These are phyloP conservation scores for Aspergillus terreus DNA, from an alignment of 2,329 filamentous ascomycete species.

Conservation along the genomic window DNA sequence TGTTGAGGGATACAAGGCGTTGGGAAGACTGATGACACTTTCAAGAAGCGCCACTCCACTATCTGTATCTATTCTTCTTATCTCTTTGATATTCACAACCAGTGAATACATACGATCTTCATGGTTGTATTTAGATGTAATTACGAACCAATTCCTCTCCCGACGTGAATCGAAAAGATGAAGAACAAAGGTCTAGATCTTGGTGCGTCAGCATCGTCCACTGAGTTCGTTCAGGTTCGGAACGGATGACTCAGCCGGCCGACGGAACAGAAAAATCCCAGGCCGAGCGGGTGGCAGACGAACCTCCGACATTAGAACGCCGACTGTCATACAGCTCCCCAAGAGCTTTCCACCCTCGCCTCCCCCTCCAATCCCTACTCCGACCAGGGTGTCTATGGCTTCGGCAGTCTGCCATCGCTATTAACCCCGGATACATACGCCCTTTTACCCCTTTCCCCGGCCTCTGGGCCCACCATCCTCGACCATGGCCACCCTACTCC, in stretches of 20 bases:
- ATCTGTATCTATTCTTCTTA: not conserved
- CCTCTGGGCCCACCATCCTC: conserved; percentile 34
- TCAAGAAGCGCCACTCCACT: conserved; percentile 5
- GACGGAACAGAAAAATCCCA: conserved; percentile 29
- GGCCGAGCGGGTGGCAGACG: conserved; percentile 15
- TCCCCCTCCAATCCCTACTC: conserved; percentile 6
- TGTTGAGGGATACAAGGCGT: conserved; percentile 8
- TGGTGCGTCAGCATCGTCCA: not conserved
- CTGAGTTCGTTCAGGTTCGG: conserved; percentile 14
- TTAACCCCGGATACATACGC: conserved; percentile 16
- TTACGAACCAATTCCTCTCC: not conserved
- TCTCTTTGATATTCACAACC: not conserved
- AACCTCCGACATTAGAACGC: conserved; percentile 3
- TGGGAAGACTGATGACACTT: conserved; percentile 1
- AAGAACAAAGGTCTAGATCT: not conserved
- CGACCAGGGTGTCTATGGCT: conserved; percentile 25
- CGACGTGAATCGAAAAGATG: not conserved
- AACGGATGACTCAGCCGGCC: conserved; percentile 31
- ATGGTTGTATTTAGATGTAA: not conserved
- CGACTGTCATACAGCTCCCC: conserved; percentile 12
- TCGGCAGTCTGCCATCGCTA: conserved; percentile 16
- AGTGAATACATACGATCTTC: not conserved
- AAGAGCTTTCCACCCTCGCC: conserved; percentile 20
- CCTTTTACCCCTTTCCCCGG: conserved; percentile 2
- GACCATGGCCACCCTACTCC: conserved; percentile 64